Conservation (phyloP, 73 alveolate genomes). For the Paramecium tetraurelia region DNA sequence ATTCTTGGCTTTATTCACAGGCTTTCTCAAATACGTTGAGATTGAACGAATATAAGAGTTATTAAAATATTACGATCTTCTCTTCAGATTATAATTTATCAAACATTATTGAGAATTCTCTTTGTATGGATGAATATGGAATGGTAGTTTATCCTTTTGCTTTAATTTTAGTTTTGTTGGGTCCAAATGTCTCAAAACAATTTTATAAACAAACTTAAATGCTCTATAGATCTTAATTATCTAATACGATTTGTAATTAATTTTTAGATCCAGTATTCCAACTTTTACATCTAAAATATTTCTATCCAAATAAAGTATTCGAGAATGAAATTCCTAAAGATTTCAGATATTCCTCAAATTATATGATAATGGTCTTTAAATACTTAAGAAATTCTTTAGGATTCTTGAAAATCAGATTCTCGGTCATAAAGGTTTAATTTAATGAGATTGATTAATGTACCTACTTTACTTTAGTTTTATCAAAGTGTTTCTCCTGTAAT, state of each 20-base stretch:
- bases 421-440: neutral
- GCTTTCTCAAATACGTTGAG: constrained; percentile 15
- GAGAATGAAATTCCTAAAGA: neutral
- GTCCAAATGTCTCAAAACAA: constrained; percentile 47
- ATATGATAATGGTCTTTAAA: neutral
- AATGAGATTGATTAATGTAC: neutral
- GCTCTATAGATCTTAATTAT: neutral
- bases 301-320: neutral
- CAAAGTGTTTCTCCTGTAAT: neutral
- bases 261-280: constrained; percentile 24
- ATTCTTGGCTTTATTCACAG: neutral
- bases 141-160: neutral
- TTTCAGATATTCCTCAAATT: neutral
- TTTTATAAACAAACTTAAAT: neutral
- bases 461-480: neutral
- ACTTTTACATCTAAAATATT: constrained; percentile 31
- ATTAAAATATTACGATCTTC: neutral
- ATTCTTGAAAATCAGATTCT: neutral
- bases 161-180: constrained; percentile 3
- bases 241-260: neutral
- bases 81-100: neutral
- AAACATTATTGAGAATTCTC: constrained; percentile 11
- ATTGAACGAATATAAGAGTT: constrained; percentile 28
- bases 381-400: constrained; percentile 16
- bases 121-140: neutral